Conservation (phyloP, 768 basidiomycete species). For the Tubosaeta brunneosetosa region DNA sequence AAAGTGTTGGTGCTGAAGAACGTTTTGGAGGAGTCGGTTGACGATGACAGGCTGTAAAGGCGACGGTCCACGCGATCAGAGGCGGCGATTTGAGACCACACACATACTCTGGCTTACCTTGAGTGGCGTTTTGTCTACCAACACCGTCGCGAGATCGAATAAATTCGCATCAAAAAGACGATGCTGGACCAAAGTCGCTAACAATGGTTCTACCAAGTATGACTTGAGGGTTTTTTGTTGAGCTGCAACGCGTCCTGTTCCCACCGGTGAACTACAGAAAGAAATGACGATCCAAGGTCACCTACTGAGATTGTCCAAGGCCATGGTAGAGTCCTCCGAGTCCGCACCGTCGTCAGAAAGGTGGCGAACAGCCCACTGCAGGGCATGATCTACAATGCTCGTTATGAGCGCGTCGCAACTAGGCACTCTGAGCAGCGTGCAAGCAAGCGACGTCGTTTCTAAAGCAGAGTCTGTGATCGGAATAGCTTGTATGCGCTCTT, state of each 20-base stretch:
- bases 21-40: slow-evolving; percentile 70
- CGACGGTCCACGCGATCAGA: neutral
- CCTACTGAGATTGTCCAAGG: slow-evolving; percentile 39
- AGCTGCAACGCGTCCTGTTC: slow-evolving; percentile 12
- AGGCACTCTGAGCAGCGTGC: slow-evolving; percentile 19
- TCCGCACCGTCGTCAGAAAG: slow-evolving; percentile 35
- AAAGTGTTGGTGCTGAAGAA: slow-evolving; percentile 68
- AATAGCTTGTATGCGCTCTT: slow-evolving; percentile 24
- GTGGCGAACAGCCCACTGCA: slow-evolving; percentile 51
- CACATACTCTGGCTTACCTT: slow-evolving; percentile 49
- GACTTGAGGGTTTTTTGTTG: slow-evolving; percentile 33
- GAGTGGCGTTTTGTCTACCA: slow-evolving; percentile 42
- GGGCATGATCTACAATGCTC: slow-evolving; percentile 39
- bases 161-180: slow-evolving; percentile 42
- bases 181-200: slow-evolving; percentile 59
- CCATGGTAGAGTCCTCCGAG: slow-evolving; percentile 14
- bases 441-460: slow-evolving; percentile 33
- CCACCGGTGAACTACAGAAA: neutral
- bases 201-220: slow-evolving; percentile 66
- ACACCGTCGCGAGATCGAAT: slow-evolving; percentile 40
- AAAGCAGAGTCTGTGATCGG: slow-evolving; percentile 25
- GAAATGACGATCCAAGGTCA: neutral
- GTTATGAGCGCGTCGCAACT: slow-evolving; percentile 25
- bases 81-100: neutral
- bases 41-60: slow-evolving; percentile 55